A percentile compares a stretch with the other conserved stretches of the same genome.
Evolutionary conservation across 140 eudicot genomes (phyloP).

Genomic region (Erigeron philadelphicus): DNA sequence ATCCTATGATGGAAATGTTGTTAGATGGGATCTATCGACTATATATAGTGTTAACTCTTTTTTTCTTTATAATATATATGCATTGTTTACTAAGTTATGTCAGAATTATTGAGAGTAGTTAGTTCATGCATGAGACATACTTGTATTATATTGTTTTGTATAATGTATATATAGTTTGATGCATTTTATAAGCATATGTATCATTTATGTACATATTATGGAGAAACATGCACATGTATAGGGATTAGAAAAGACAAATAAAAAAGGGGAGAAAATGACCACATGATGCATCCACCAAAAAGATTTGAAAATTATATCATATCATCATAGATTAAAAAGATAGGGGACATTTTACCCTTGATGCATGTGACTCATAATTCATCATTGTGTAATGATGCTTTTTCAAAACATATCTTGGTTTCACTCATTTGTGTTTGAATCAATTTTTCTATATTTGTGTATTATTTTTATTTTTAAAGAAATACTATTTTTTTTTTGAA

Average conservation of each 20-base stretch:
- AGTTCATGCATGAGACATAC: slow-evolving; percentile 16
- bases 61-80: neutral
- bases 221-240: slow-evolving; percentile 28
- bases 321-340: neutral
- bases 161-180: neutral
- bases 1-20: slow-evolving; percentile 31
- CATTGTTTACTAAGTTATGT: neutral
- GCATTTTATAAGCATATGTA: neutral
- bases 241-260: slow-evolving; percentile 6
- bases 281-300: slow-evolving; percentile 22
- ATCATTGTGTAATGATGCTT: slow-evolving; percentile 28
- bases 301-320: slow-evolving; percentile 9
- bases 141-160: neutral
- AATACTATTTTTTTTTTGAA: too few species aligned
- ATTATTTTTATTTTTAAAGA: neutral
- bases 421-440: slow-evolving; percentile 6
- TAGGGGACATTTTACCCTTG: slow-evolving; percentile 27
- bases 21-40: slow-evolving; percentile 14
- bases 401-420: slow-evolving; percentile 14
- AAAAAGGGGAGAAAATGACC: slow-evolving; percentile 20
- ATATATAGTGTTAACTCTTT: slow-evolving; percentile 1
- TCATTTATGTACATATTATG: neutral
- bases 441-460: neutral
- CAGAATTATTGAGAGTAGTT: slow-evolving; percentile 11
- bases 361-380: slow-evolving; percentile 32